These are phyloP conservation scores for Aspergillus neoniger DNA, from an alignment of 2,329 filamentous ascomycete species.

Conservation along the genomic window DNA sequence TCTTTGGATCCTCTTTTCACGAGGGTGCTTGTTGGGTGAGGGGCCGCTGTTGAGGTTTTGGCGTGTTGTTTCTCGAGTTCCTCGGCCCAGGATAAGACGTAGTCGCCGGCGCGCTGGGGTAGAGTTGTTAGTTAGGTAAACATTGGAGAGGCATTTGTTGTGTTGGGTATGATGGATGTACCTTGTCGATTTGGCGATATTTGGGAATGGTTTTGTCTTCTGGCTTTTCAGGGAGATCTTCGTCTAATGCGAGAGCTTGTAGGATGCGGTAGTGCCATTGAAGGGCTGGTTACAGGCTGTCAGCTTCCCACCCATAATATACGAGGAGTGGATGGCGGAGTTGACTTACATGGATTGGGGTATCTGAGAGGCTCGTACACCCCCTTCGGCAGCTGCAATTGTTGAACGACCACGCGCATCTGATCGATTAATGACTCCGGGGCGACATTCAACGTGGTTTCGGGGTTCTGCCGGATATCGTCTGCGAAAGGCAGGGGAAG, in stretches of 20 bases:
- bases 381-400: conserved; percentile 83
- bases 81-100: conserved; percentile 75
- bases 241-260: conserved; percentile 86
- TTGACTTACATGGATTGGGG: conserved; percentile 69
- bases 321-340: background rate
- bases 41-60: conserved; percentile 38
- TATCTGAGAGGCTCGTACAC: conserved; percentile 84
- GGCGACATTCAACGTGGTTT: conserved; percentile 58
- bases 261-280: conserved; percentile 98
- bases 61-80: conserved; percentile 63
- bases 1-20: conserved; percentile 49
- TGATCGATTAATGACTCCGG: conserved; percentile 73
- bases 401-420: conserved; percentile 81
- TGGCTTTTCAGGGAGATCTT: conserved; percentile 75
- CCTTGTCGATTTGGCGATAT: conserved; percentile 83
- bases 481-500: conserved; percentile 86
- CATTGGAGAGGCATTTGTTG: background rate
- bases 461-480: conserved; percentile 75
- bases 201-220: conserved; percentile 82
- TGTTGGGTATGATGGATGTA: conserved; percentile 21
- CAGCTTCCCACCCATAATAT: background rate
- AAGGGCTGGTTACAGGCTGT: conserved; percentile 53
- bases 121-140: background rate
- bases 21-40: conserved; percentile 47
- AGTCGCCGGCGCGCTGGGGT: conserved; percentile 67